Percentiles rank a stretch among this genome's conserved stretches.
These are phyloP conservation scores for Candida tammaniensis DNA, from an alignment of 805 yeast genomes.

Conservation along the genomic window DNA sequence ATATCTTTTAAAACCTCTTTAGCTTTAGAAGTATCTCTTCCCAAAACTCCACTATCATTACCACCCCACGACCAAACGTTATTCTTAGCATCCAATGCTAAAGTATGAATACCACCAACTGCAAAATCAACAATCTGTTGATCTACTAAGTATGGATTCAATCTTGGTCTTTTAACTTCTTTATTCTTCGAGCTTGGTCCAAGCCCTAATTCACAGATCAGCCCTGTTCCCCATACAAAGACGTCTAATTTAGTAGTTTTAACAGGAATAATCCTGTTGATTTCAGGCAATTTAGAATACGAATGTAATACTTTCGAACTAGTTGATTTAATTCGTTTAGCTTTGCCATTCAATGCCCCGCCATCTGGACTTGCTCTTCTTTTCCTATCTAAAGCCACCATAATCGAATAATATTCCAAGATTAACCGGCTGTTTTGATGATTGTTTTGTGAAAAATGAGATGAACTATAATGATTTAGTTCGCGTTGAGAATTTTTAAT, in stretches of 20 bases:
- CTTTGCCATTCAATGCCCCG: conserved; percentile 17
- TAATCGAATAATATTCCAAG: too few relatives aligned
- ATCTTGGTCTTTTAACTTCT: conserved; percentile 93
- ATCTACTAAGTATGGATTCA: conserved; percentile 52
- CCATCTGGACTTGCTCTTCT: conserved; percentile 18
- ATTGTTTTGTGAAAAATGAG: too few relatives aligned
- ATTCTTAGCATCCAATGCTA: conserved; percentile 76
- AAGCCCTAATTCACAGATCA: conserved; percentile 96
- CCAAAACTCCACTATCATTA: conserved; percentile 88
- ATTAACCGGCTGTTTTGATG: too few relatives aligned
- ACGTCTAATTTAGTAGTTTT: conserved; percentile 60
- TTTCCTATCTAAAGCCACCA: conserved; percentile 47
- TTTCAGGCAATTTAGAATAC: conserved; percentile 44
- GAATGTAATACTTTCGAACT: conserved; percentile 48
- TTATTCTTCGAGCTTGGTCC: conserved; percentile 92
- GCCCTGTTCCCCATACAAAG: conserved; percentile 94
- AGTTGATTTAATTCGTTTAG: conserved; percentile 28
- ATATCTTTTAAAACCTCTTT: conserved; percentile 66
- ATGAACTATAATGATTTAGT: too few relatives aligned
- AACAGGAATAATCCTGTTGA: conserved; percentile 38
- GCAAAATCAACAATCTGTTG: conserved; percentile 70
- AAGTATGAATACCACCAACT: conserved; percentile 93
- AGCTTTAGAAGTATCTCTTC: conserved; percentile 71
- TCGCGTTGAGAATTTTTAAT: too few relatives aligned
- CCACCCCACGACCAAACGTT: conserved; percentile 98